A percentile compares a stretch with the other conserved stretches of the same genome.
phyloP scores from a whole-genome alignment of 2,329 filamentous ascomycete species.

The Ilyonectria robusta region DNA sequence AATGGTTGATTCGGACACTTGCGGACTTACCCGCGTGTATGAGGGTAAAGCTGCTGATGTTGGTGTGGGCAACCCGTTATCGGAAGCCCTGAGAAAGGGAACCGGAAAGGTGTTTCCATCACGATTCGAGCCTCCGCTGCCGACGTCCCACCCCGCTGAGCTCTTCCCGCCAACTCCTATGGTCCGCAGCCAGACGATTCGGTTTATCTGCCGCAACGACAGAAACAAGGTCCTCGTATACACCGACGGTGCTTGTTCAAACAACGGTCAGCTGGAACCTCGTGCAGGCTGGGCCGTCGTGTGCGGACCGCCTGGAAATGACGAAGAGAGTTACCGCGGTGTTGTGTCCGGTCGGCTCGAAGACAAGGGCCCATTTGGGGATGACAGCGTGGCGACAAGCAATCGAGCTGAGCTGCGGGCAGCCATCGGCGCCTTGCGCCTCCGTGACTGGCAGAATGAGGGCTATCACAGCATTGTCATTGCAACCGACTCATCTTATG shows the following conservation, averaged over 20 bases:
- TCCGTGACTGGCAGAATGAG: slow-evolving; percentile 47
- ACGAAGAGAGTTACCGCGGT: not conserved
- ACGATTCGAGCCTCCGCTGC: not conserved
- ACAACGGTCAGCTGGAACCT: slow-evolving; percentile 56
- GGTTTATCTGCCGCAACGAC: slow-evolving; percentile 31
- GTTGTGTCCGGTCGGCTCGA: slow-evolving; percentile 55
- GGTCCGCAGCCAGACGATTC: not conserved
- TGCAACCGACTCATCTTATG: slow-evolving; percentile 46
- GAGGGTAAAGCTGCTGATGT: not conserved
- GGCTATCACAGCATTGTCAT: slow-evolving; percentile 55
- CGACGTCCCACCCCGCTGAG: not conserved
- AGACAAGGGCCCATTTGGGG: slow-evolving; percentile 57
- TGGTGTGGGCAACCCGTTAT: not conserved
- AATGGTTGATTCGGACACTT: slow-evolving; percentile 12
- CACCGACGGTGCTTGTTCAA: slow-evolving; percentile 60
- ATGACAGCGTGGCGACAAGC: slow-evolving; percentile 56
- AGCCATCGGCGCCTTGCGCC: slow-evolving; percentile 25
- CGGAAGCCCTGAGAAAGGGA: not conserved
- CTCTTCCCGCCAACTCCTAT: slow-evolving; percentile 6
- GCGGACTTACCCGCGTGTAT: slow-evolving; percentile 5
- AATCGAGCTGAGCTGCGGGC: slow-evolving; percentile 51
- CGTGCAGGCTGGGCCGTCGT: slow-evolving; percentile 59
- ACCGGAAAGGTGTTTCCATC: slow-evolving; percentile 22
- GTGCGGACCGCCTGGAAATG: slow-evolving; percentile 23
- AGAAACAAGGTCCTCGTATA: slow-evolving; percentile 54